Percentiles rank a stretch among this genome's conserved stretches.
phyloP scores from a whole-genome alignment of 2,329 filamentous ascomycete genomes.

The Cladosporium sp. region DNA sequence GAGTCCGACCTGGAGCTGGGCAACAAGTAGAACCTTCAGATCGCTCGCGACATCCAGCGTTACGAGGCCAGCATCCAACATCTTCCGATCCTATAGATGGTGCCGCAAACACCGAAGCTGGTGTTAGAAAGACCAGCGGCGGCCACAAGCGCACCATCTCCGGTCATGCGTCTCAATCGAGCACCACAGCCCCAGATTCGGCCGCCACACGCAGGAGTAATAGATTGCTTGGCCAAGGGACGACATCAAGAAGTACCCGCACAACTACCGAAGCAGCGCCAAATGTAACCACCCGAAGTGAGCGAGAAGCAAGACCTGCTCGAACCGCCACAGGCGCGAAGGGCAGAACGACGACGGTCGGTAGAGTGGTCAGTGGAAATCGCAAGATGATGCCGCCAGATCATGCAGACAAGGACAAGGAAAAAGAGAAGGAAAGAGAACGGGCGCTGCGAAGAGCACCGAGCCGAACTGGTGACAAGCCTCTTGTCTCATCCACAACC shows the following conservation, averaged over 20 bases:
- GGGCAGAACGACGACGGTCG: conserved; percentile 66
- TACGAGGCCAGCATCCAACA: conserved; percentile 35
- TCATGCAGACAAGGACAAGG: conserved; percentile 59
- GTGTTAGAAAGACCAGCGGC: conserved; percentile 14
- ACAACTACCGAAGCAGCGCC: conserved; percentile 47
- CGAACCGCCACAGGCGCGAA: conserved; percentile 65
- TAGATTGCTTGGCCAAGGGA: conserved; percentile 58
- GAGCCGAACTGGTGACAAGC: conserved; percentile 51
- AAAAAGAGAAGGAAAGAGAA: conserved; percentile 43
- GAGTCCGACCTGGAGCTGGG: conserved; percentile 19
- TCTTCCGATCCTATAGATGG: conserved; percentile 36
- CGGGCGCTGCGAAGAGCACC: conserved; percentile 50
- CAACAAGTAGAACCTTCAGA: conserved; percentile 26
- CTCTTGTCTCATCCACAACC: conserved; percentile 16
- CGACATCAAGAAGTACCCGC: conserved; percentile 59
- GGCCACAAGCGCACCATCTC: conserved; percentile 88
- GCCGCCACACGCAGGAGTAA: conserved; percentile 44
- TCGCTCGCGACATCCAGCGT: conserved; percentile 32
- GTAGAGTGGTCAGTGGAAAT: conserved; percentile 85
- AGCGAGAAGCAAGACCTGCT: conserved; percentile 39
- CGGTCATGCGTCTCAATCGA: conserved; percentile 58
- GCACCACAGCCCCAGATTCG: conserved; percentile 32
- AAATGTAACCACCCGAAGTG: conserved; percentile 59
- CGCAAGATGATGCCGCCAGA: conserved; percentile 55
- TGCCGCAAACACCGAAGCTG: not conserved